Evolutionary conservation across 139 green algal genomes (phyloP), one percentile per base, ranked within the genome.

Genomic region (Volvox reticuliferus): DNA sequence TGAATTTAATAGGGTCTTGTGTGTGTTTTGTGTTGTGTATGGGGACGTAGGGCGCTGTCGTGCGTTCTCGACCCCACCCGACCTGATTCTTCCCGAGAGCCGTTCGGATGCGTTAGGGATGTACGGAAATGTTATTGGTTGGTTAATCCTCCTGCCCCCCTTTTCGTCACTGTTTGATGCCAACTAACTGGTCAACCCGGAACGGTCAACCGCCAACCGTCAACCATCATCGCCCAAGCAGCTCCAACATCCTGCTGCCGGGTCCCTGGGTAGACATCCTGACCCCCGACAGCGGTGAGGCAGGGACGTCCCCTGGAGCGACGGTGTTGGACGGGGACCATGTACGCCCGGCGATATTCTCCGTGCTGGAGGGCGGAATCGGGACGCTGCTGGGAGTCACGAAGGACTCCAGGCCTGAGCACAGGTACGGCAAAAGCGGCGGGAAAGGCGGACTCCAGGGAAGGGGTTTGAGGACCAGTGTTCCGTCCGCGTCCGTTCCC

Each of bases 321-420:
- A 36, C 36, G 37, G 63, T 65, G 12, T 9, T 82, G 28, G 68
- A 67, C 20, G 73, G 32, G 0, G 55, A 77, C 50, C 50, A 84
- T 19, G 76, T 91, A 35, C 76, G 87, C 0, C 87, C 87, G 0
- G 87, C 87, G 12, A 30, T 86, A 6, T 62, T 62, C 0, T 35
- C 85, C 62, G 87, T 91, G 76, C 87, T 91, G 62, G 76, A 86
- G 87, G 87, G 61, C 12, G 76, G 76, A 2, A 86, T 85, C 61
- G 87, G 87, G 62, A 63, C 85, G 87, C 87, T 91, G 76, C 87
- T 91, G 76, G 87, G 87, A 26, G 87, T 91, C 76, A 77, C 62
- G 33, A 37, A 37, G 61, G 76, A 86, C 12, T 6, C 87, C 28
- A 35, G 28, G 61, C 76, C 75, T 13, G 33, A 86, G 61, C 62